These are phyloP conservation scores for Hydnomerulius pinastri DNA, from an alignment of 768 basidiomycete genomes.

Conservation along the genomic window DNA sequence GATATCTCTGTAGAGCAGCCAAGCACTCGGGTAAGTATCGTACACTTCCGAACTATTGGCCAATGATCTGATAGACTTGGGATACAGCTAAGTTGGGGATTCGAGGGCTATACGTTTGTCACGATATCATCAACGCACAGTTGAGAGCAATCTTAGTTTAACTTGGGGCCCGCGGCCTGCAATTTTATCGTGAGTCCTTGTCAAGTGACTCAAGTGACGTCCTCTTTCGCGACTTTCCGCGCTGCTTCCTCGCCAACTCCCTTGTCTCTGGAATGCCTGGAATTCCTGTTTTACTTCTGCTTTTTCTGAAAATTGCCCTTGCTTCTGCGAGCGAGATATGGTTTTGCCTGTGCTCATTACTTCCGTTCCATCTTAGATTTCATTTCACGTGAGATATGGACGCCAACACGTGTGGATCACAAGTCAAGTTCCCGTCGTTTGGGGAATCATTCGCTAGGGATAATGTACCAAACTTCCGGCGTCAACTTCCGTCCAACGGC, in stretches of 20 bases:
- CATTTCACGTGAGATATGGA: slow-evolving; percentile 16
- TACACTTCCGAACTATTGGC: background rate
- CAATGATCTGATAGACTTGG: background rate
- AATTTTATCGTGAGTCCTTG: too few relatives aligned
- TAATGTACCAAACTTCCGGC: background rate
- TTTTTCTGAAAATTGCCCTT: too few relatives aligned
- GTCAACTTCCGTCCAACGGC: slow-evolving; percentile 10
- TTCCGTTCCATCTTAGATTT: background rate
- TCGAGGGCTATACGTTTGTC: slow-evolving; percentile 10
- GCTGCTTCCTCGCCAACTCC: too few relatives aligned
- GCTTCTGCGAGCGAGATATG: too few relatives aligned
- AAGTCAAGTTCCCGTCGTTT: background rate
- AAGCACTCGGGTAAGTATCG: background rate
- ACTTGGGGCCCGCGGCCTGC: too few relatives aligned
- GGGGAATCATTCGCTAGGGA: slow-evolving; percentile 7
- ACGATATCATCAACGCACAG: too few relatives aligned
- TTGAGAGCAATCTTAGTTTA: too few relatives aligned
- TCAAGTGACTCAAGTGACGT: too few relatives aligned
- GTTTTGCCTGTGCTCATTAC: slow-evolving; percentile 4
- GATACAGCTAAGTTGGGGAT: background rate
- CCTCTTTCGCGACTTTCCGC: too few relatives aligned
- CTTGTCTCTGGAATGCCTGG: too few relatives aligned
- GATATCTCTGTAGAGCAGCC: background rate
- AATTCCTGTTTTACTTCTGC: too few relatives aligned
- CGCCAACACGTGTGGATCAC: slow-evolving; percentile 12